Base-by-base conservation (phyloP, 176 grass and related monocot species). In the Triticum turgidum region DNA sequence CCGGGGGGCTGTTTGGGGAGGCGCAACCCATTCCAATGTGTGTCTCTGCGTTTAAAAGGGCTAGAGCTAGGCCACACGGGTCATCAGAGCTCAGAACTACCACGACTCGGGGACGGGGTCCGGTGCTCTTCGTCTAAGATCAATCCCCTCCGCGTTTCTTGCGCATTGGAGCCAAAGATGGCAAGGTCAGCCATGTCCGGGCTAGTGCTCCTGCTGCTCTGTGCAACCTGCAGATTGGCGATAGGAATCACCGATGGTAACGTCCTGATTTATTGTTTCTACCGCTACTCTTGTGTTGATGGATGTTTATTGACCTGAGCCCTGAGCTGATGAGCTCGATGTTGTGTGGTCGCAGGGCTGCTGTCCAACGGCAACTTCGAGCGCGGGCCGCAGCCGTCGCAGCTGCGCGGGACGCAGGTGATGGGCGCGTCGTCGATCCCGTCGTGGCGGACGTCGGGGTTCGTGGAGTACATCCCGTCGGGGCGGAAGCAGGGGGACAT, bases 331-430 rank as follows among this genome's bases (percentile, higher is more conserved):
- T 42, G 51, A 29, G 51, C 32, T 7, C 17, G 2, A 66, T 17
- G 3, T 1, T 59, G 27, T 59, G 27, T 58, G 3, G 11, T 41
- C 17, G 22, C 91, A 98, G 95, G 95, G 4, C 49, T 98, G 79
- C 65, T 98, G 35, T 77, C 95, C 9, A 98, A 98, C 72, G 95
- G 95, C 42, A 98, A 98, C 93, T 98, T 98, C 81, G 95, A 98
- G 89, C 42, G 70, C 30, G 87, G 87, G 4, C 95, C 95, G 18
- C 1, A 1, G 67, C 71, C 80, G 34, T 93, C 85, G 79, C 61
- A 92, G 82, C 85, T 98, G 58, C 84, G 80, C 15, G 95, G 95
- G 39, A 98, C 95, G 80, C 80, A 85, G 83, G 95, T 98, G 91
- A 4, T 87, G 41, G 83, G 83, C 7, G 8, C 86, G 25, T 47